Base-by-base conservation (phyloP, 208 protist genomes). In the Leishmania braziliensis region DNA sequence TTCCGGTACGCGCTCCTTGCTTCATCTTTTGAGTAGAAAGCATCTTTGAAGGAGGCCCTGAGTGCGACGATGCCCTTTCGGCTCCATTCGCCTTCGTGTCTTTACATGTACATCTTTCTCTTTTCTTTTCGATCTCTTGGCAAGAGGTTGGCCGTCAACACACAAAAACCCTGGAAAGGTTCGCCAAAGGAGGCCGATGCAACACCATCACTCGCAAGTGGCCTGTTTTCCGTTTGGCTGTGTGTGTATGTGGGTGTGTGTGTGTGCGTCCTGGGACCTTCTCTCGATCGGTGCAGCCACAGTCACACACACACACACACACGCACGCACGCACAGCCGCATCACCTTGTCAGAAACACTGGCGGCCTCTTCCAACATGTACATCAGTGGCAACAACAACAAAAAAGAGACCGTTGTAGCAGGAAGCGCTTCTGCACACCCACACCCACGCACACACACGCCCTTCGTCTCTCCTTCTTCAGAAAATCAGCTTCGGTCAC, bases 401-500 rank as follows among this genome's bases (percentile, higher is more conserved):
- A 43, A 71, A 58, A 72, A 79, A 6, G 36, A 51, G 50, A 66
- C 39, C 68, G 26, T n/a, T 16, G 29, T 51, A 16, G 29, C 5
- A 33, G 33, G n/a, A 0, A 53, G 63, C 14, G 26, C 12, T 36
- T 14, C n/a, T 29, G 23, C 10, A 18, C 43, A 48, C 5, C 23
- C n/a, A 46, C n/a, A 18, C 43, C 43, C 10, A 53, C n/a, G 39
- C 51, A 56, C n/a, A 16, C 8, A 14, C 51, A 16, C 72, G 26
- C 51, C 18, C 43, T 8, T 65, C n/a, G 39, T 6, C 6, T 75
- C 54, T 75, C 78, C 78, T 60, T 75, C 62, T 10, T 9, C 62
- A 51, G 39, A 73, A 53, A 73, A 29, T 69, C 73, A 82, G 65
- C 76, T 23, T 46, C 20, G 10, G 23, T 79, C 77, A 86, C 54